Base-by-base conservation (phyloP, 441 rosid species). In the Mallotus repandus region DNA sequence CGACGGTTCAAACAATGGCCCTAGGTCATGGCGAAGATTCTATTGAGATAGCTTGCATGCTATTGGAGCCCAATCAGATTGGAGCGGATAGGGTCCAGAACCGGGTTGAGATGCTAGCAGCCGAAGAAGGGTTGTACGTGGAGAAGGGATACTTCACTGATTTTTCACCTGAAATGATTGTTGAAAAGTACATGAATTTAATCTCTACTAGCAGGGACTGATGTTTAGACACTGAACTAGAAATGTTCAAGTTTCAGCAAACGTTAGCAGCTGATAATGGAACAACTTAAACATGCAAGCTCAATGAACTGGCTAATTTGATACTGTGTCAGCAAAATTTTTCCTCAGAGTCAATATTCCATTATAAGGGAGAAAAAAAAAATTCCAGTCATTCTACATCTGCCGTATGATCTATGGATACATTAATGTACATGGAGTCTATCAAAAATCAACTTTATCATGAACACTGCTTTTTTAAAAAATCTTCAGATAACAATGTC, bases 111-210 rank as follows among this genome's bases (percentile, higher is more conserved):
- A 78, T 77, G 83, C 77, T 89, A 14, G 94, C 88, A 22, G 84
- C 83, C 22, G 57, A 80, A 54, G 88, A 84, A 68, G 88, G 94
- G 14, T 63, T 89, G 70, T 86, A 82, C 32, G 88, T 81, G 22
- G 87, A 85, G 71, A 81, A 84, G 77, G 94, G 94, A 43, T 87
- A 89, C 63, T 89, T 83, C 67, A 89, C 94, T 53, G 90, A 87
- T 77, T 74, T 66, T 53, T 81, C 90, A 48, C 86, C 83, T 4
- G 88, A 87, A 76, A 86, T 82, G 84, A 77, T 89, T 66, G 65
- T 85, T 45, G 83, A 89, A 21, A 81, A 74, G 32, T 89, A 87
- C 55, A 53, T 77, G 63, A 82, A 77, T 63, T 58, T 86, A 48
- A 81, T 69, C 50, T 77, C 86, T 60, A 32, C 71, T 41, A 15